Evolutionary conservation across 2,329 filamentous ascomycete species (phyloP), one percentile per base, ranked within the genome.

Genomic region (Rutstroemia sp.): DNA sequence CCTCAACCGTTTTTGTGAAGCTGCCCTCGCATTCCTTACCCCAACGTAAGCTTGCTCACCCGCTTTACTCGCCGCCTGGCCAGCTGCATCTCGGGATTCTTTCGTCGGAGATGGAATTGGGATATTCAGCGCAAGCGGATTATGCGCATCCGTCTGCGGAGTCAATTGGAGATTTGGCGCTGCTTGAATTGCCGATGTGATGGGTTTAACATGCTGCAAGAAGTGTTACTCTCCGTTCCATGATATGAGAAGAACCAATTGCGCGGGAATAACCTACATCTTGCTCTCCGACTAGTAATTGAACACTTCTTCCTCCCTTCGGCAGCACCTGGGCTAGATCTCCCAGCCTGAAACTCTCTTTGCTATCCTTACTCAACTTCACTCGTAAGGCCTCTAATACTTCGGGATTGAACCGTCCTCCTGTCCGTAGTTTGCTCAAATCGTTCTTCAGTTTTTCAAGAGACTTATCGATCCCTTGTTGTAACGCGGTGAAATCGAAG

Each of bases 251-350:
- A 38, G 30, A 50, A 50, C 3, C 14, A 14, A 44, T 46, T n/a
- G 4, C 9, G 9, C 14, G 34, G 34, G 5, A 0, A 40, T 25
- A 61, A 73, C 77, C 64, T 67, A 86, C 83, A 58, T 81, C 79
- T 64, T 82, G 78, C 65, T 88, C 86, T 14, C 82, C 80, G 40
- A 81, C 81, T 21, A 86, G 68, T n/a, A 88, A 73, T 57, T 81
- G 78, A 30, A 87, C 69, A 63, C 76, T 76, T 55, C 84, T 71
- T 10, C 84, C 76, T 25, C 78, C 83, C 64, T 84, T 83, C 0
- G 83, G 82, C 40, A 88, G 74, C 16, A 88, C 81, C 66, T 87
- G 84, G 2, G 84, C 85, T 56, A 89, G 65, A 65, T 87, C 84
- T 9, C 78, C 76, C 51, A 89, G 64, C 60, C 73, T 76, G 49